These are phyloP conservation scores for Brassica napus DNA, from an alignment of 345 rosid species.

Conservation along the genomic window DNA sequence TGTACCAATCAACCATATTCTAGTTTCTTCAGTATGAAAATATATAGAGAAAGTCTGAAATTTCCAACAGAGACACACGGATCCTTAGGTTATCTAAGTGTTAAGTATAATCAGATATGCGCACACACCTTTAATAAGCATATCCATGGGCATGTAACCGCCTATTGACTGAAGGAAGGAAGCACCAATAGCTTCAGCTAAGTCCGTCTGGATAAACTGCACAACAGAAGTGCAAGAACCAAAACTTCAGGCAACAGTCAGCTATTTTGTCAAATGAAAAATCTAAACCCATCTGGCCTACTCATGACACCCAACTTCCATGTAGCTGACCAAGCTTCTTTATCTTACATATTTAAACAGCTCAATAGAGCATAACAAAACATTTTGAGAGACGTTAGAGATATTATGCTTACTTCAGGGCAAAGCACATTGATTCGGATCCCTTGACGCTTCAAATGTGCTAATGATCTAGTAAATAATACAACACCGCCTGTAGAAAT, in stretches of 20 bases:
- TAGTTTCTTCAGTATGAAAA: background rate
- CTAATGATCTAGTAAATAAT: conserved; percentile 84
- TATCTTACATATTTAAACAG: background rate
- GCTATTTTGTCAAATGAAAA: background rate
- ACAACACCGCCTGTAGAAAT: conserved; percentile 67
- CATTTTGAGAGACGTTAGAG: background rate
- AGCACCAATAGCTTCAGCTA: conserved; percentile 42
- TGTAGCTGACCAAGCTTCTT: background rate
- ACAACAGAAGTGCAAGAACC: conserved; percentile 15
- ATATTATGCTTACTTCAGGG: conserved; percentile 74
- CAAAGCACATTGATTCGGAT: conserved; percentile 93
- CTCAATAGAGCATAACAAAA: background rate
- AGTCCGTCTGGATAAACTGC: conserved; percentile 83
- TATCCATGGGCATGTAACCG: conserved; percentile 79
- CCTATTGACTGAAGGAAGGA: conserved; percentile 49
- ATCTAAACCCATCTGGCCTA: background rate
- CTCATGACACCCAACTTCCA: background rate
- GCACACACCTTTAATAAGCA: conserved; percentile 70
- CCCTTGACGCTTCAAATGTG: conserved; percentile 55
- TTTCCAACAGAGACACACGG: too few relatives aligned
- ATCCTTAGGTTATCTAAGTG: background rate
- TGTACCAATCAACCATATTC: conserved; percentile 2
- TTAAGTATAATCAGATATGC: background rate
- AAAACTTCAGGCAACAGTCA: conserved; percentile 10
- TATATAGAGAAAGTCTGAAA: background rate